Conservation (phyloP, 2,329 filamentous ascomycete species). For the Chrysosporium queenslandicum region DNA sequence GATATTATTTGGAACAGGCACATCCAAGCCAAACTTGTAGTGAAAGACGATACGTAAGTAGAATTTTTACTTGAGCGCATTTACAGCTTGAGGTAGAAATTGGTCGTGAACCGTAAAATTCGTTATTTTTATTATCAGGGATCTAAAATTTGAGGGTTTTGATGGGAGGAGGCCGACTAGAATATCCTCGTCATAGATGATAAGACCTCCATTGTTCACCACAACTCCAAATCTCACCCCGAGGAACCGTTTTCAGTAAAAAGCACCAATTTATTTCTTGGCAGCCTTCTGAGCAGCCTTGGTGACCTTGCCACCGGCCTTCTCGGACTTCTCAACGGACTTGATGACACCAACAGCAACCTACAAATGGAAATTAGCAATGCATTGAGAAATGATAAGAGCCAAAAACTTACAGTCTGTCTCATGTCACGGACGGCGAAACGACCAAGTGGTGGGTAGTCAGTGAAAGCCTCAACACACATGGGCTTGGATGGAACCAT, state of each 20-base stretch:
- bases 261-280: conserved; percentile 55
- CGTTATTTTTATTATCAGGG: conserved; percentile 16
- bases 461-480: conserved; percentile 99
- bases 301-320: conserved; percentile 50
- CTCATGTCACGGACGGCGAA: conserved; percentile 99
- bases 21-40: too few relatives aligned
- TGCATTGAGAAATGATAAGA: not conserved
- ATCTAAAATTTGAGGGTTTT: conserved; percentile 15
- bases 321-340: conserved; percentile 58
- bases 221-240: conserved; percentile 13
- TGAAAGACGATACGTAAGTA: too few relatives aligned
- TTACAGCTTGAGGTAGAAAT: not conserved
- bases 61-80: too few relatives aligned
- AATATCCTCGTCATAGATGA: conserved; percentile 6
- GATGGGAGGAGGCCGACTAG: conserved; percentile 5
- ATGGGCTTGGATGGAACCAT: conserved; percentile 99
- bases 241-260: not conserved
- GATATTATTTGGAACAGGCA: too few relatives aligned
- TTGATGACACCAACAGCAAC: conserved; percentile 92
- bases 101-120: conserved; percentile 13
- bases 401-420: conserved; percentile 35
- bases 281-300: conserved; percentile 56
- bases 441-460: conserved; percentile 98
- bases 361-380: conserved; percentile 25
- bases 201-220: conserved; percentile 9